Evolutionary conservation across 106 monocot genomes (phyloP).

Genomic region (Chionographis japonica): DNA sequence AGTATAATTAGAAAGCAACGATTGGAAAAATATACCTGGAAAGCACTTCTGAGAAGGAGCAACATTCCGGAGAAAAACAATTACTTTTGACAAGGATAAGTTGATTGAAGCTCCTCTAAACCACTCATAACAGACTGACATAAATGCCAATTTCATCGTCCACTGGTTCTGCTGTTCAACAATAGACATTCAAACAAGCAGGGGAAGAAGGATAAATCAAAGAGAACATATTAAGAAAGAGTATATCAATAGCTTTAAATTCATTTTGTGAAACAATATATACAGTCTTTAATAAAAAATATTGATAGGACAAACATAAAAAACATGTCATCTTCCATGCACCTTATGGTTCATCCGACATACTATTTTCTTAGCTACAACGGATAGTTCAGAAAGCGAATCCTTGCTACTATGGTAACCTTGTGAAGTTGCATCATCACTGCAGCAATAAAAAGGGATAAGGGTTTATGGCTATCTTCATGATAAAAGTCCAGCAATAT

Average conservation of each 20-base stretch:
- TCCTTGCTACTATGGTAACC: constrained; percentile 12
- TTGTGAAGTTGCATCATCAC: constrained; percentile 21
- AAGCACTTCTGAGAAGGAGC: constrained; percentile 38
- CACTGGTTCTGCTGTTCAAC: constrained; percentile 28
- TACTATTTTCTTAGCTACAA: constrained; percentile 42
- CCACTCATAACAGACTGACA: constrained; percentile 51
- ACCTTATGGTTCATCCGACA: constrained; percentile 43
- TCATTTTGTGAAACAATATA: not conserved
- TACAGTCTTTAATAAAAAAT: not conserved
- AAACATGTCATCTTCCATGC: not conserved
- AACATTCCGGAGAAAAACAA: constrained; percentile 47
- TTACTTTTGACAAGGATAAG: constrained; percentile 42
- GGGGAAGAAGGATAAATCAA: not conserved
- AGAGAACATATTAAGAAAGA: not conserved
- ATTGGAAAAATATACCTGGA: constrained; percentile 31
- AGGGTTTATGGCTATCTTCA: not conserved
- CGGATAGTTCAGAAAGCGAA: constrained; percentile 43
- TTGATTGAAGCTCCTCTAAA: constrained; percentile 48
- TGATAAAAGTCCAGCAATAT: no score
- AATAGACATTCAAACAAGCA: not conserved
- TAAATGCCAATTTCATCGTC: constrained; percentile 47
- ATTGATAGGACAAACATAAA: not conserved
- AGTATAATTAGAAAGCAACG: not conserved
- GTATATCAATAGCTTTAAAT: not conserved
- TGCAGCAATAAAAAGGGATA: constrained; percentile 17